Evolutionary conservation across 176 grass and related monocot species (phyloP).

Genomic region (Phoenix roebelenii): DNA sequence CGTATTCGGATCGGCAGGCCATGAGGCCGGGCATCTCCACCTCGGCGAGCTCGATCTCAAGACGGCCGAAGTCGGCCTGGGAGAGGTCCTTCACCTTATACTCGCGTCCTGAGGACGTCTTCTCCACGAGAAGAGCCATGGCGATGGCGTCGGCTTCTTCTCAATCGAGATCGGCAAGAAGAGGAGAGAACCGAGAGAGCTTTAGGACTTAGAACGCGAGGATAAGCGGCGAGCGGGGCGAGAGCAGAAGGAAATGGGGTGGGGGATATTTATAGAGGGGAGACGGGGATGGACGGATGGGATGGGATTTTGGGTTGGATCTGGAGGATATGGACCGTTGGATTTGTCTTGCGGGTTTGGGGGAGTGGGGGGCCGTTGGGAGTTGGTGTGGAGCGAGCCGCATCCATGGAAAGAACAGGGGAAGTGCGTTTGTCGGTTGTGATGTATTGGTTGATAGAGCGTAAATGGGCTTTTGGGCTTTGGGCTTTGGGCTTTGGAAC

Average conservation of each 20-base stretch:
- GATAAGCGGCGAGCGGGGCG: neutral
- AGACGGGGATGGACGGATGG: neutral
- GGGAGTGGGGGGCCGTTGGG: too few relatives aligned
- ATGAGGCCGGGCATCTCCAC: constrained; percentile 98
- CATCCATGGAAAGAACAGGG: too few relatives aligned
- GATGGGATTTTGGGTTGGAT: neutral
- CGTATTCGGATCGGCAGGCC: constrained; percentile 76
- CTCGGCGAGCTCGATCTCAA: constrained; percentile 89
- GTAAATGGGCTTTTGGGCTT: too few relatives aligned
- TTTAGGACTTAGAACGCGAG: neutral
- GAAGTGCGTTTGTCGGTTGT: too few relatives aligned
- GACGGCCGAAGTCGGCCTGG: constrained; percentile 80
- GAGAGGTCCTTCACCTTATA: constrained; percentile 97
- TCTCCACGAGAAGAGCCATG: constrained; percentile 89
- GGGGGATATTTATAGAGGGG: neutral
- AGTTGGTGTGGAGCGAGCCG: too few relatives aligned
- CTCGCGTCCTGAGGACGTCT: constrained; percentile 73
- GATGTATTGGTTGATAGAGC: too few relatives aligned
- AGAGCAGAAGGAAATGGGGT: neutral
- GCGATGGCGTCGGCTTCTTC: too few relatives aligned
- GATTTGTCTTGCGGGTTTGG: too few relatives aligned
- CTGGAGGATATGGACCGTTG: neutral
- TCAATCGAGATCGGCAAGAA: neutral
- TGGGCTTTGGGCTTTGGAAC: too few relatives aligned
- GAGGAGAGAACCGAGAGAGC: neutral